These are phyloP conservation scores for Platismatia glauca DNA, from an alignment of 495 filamentous ascomycete species.

Conservation along the genomic window DNA sequence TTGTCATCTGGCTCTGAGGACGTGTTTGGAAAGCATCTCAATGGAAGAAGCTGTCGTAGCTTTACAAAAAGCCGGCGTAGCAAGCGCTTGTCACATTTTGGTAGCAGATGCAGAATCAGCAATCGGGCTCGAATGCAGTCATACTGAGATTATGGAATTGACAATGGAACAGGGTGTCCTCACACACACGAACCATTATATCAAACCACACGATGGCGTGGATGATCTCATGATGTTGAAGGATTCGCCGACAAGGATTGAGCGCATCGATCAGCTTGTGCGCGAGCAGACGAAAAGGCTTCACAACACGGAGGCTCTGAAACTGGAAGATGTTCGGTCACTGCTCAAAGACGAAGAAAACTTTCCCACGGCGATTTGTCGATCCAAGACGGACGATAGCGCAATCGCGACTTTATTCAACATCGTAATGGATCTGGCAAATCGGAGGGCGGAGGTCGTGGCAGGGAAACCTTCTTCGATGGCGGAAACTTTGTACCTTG, in stretches of 20 bases:
- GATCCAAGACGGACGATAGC: slow-evolving; percentile 12
- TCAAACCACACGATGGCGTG: slow-evolving; percentile 38
- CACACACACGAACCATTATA: slow-evolving; percentile 56
- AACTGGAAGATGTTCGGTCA: slow-evolving; percentile 2
- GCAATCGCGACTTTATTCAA: slow-evolving; percentile 19
- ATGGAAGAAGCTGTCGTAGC: slow-evolving; percentile 41
- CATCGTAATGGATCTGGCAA: slow-evolving; percentile 21
- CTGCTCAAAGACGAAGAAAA: slow-evolving; percentile 18
- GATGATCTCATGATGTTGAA: slow-evolving; percentile 44
- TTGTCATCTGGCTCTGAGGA: slow-evolving; percentile 53
- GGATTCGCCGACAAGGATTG: slow-evolving; percentile 45
- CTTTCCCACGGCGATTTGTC: slow-evolving; percentile 18
- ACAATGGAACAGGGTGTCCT: slow-evolving; percentile 37
- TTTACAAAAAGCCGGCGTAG: slow-evolving; percentile 46
- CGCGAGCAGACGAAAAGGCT: slow-evolving; percentile 26
- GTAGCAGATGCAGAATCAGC: slow-evolving; percentile 47
- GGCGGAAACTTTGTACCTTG: background rate
- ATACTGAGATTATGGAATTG: slow-evolving; percentile 43
- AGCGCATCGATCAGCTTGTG: slow-evolving; percentile 37
- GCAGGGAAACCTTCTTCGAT: slow-evolving; percentile 13
- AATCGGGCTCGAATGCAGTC: slow-evolving; percentile 51
- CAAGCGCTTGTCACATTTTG: slow-evolving; percentile 53
- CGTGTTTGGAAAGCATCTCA: slow-evolving; percentile 48
- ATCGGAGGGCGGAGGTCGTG: slow-evolving; percentile 13
- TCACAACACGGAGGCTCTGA: slow-evolving; percentile 19